phyloP scores from a whole-genome alignment of 257 asterid genomes.

The Solanum medicagineum region DNA sequence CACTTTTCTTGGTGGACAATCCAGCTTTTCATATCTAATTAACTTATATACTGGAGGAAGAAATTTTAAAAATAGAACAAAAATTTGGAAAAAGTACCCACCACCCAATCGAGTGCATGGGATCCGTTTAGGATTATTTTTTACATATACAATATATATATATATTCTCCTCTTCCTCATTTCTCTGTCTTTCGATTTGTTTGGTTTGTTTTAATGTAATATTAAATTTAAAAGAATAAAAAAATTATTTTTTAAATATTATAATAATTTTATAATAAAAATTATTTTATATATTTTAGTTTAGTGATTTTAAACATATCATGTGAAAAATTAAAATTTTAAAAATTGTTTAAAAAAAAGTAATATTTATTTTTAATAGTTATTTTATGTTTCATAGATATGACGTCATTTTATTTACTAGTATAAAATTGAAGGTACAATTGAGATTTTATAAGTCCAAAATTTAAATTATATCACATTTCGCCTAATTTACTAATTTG shows the following conservation, averaged over 20 bases:
- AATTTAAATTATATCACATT: neutral
- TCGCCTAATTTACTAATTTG: neutral
- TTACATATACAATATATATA: neutral
- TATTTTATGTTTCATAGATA: neutral
- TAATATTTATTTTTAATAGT: neutral
- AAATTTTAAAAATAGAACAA: neutral
- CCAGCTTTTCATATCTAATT: neutral
- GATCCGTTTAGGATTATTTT: neutral
- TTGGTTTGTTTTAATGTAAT: fast-evolving
- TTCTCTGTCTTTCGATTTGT: neutral
- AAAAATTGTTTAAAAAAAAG: no score
- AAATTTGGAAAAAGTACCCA: neutral
- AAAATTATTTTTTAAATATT: fast-evolving
- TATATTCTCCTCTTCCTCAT: neutral
- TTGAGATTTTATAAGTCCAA: neutral
- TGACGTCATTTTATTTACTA: neutral
- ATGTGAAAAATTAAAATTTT: no score
- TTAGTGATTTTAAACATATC: no score
- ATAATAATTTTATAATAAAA: no score
- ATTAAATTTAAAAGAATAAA: neutral
- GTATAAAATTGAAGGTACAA: neutral
- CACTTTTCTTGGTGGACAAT: conserved; percentile 25
- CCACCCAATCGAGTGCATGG: neutral
- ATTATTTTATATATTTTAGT: no score
- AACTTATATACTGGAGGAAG: neutral